These are phyloP conservation scores for Durotheca rogersii DNA, from an alignment of 495 filamentous ascomycete genomes.

Conservation along the genomic window DNA sequence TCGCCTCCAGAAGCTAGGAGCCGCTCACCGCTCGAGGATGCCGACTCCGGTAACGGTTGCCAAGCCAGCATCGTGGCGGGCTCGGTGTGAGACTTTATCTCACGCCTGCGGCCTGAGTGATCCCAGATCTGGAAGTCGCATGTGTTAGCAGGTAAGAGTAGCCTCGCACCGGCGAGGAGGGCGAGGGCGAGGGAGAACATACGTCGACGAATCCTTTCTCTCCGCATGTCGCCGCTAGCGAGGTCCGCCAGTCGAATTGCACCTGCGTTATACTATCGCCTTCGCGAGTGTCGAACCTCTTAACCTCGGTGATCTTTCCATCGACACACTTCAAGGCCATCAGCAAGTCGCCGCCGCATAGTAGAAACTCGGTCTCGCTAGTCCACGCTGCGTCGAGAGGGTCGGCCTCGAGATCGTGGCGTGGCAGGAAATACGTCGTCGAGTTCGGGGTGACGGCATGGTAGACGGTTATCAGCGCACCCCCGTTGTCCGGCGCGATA, in stretches of 20 bases:
- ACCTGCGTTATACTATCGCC: constrained; percentile 49
- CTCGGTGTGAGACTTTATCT: constrained; percentile 52
- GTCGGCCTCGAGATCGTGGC: constrained; percentile 47
- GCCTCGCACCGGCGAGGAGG: too few relatives aligned
- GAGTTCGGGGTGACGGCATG: constrained; percentile 42
- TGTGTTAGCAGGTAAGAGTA: constrained; percentile 9
- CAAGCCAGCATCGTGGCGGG: constrained; percentile 51
- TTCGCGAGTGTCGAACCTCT: constrained; percentile 44
- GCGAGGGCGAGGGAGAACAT: constrained; percentile 26
- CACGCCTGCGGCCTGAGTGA: constrained; percentile 42
- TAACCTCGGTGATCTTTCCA: constrained; percentile 39
- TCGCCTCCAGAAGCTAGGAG: constrained; percentile 55
- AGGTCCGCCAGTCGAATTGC: constrained; percentile 48
- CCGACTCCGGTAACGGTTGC: constrained; percentile 47
- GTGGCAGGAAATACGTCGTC: constrained; percentile 43
- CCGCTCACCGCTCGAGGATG: constrained; percentile 44
- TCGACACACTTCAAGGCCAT: constrained; percentile 42
- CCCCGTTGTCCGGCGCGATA: constrained; percentile 54
- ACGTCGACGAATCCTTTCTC: constrained; percentile 56
- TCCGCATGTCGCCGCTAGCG: constrained; percentile 50
- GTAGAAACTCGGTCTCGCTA: constrained; percentile 55
- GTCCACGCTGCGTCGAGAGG: constrained; percentile 62
- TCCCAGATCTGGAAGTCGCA: constrained; percentile 50
- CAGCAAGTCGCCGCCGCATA: constrained; percentile 59
- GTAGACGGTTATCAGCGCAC: constrained; percentile 53